These are phyloP conservation scores for Mycena rosella DNA, from an alignment of 768 basidiomycete species.

Conservation along the genomic window DNA sequence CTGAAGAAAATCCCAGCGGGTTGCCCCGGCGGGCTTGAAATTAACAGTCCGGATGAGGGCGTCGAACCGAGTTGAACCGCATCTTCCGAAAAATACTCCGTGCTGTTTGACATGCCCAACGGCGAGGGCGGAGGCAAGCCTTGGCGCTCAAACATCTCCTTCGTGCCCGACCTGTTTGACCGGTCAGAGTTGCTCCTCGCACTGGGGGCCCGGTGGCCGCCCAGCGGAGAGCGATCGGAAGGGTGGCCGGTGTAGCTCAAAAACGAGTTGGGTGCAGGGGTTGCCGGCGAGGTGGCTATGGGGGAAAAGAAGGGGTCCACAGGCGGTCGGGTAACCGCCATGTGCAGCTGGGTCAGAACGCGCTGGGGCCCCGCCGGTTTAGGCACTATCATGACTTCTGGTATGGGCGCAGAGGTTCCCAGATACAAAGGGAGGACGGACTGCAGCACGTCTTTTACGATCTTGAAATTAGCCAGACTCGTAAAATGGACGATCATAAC, in stretches of 20 bases:
- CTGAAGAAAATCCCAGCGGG: constrained; percentile 98
- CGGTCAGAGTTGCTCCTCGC: constrained; percentile 74
- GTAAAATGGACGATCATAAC: constrained; percentile 91
- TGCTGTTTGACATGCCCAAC: constrained; percentile 73
- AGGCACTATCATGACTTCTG: constrained; percentile 97
- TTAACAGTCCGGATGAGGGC: constrained; percentile 87
- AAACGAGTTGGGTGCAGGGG: constrained; percentile 68
- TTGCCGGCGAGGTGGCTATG: constrained; percentile 93
- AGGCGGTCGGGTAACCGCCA: constrained; percentile 85
- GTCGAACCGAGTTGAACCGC: constrained; percentile 80
- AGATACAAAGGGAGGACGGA: constrained; percentile 66
- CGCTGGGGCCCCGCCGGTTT: constrained; percentile 97
- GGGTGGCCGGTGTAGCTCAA: constrained; percentile 48
- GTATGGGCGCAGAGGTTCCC: constrained; percentile 58
- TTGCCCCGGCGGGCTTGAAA: constrained; percentile 94
- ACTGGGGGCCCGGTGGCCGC: constrained; percentile 59
- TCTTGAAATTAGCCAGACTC: constrained; percentile 88
- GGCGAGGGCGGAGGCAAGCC: constrained; percentile 74
- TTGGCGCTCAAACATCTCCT: constrained; percentile 52
- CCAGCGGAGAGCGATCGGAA: constrained; percentile 50
- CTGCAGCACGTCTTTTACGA: constrained; percentile 88
- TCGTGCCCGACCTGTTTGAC: constrained; percentile 68
- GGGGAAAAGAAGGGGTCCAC: constrained; percentile 94
- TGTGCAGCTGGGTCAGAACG: constrained; percentile 92
- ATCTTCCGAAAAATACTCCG: constrained; percentile 82